Conservation (phyloP, 2,329 filamentous ascomycete genomes). For the Cercospora sp. region DNA sequence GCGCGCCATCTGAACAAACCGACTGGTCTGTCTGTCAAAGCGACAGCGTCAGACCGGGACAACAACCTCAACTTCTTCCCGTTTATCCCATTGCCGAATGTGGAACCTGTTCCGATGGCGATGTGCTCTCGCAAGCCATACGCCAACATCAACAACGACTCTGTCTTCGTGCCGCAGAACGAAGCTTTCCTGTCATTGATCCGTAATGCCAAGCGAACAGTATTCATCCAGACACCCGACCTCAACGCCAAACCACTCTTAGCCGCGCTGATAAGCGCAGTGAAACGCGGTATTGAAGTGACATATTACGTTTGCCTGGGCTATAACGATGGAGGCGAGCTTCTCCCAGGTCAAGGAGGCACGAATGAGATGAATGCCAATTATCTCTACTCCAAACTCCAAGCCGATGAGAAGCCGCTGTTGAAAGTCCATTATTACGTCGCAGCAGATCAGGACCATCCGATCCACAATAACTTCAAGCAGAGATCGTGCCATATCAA, state of each 20-base stretch:
- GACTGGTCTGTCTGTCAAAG: constrained; percentile 32
- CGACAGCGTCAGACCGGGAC: constrained; percentile 50
- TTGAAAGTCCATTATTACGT: constrained; percentile 66
- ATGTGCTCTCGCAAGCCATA: constrained; percentile 64
- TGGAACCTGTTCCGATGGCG: constrained; percentile 30
- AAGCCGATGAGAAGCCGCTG: constrained; percentile 48
- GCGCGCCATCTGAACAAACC: constrained; percentile 61
- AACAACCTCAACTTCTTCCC: constrained; percentile 46
- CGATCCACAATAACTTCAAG: constrained; percentile 67
- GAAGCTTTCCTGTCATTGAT: constrained; percentile 71
- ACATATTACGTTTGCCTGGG: constrained; percentile 73
- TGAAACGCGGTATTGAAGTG: constrained; percentile 67
- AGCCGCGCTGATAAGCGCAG: constrained; percentile 63
- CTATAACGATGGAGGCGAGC: constrained; percentile 76
- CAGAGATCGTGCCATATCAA: constrained; percentile 74
- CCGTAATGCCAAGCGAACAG: constrained; percentile 59
- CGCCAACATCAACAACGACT: constrained; percentile 62
- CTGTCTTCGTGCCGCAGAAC: constrained; percentile 69
- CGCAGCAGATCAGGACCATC: constrained; percentile 68
- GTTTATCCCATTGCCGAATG: constrained; percentile 56
- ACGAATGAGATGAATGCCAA: constrained; percentile 72
- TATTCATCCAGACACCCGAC: constrained; percentile 80
- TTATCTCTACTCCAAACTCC: constrained; percentile 57
- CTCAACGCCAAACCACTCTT: constrained; percentile 71
- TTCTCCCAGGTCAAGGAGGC: constrained; percentile 73